Percentiles rank a stretch among this genome's conserved stretches.
Evolutionary conservation across 164 flowering plant species (phyloP).

Genomic region (Warburgia ugandensis): DNA sequence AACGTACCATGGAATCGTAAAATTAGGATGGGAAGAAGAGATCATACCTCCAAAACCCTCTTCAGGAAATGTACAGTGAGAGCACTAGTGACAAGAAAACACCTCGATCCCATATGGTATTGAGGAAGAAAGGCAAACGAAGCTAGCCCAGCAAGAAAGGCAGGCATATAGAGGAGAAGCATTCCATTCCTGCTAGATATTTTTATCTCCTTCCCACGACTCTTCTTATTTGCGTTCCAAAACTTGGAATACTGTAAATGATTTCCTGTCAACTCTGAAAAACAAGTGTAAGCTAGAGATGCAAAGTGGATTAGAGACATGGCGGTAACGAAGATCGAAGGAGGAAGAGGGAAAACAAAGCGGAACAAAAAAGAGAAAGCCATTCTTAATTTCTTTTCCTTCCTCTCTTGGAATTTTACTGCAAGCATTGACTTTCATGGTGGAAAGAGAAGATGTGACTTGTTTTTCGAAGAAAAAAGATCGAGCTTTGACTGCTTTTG

Average conservation of each 20-base stretch:
- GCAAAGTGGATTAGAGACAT: constrained; percentile 26
- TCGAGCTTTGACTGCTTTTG: no score
- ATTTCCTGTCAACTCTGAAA: constrained; percentile 43
- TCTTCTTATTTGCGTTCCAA: constrained; percentile 14
- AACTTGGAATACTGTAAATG: constrained; percentile 57
- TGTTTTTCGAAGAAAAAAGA: no score
- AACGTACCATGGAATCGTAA: not conserved
- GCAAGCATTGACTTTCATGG: no score
- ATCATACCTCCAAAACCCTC: constrained; percentile 48
- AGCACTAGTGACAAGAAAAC: constrained; percentile 32
- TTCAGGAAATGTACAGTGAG: constrained; percentile 62
- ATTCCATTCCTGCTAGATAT: constrained; percentile 41
- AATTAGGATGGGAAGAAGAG: no score
- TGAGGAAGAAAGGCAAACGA: constrained; percentile 21
- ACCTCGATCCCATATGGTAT: constrained; percentile 18
- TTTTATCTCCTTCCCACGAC: not conserved
- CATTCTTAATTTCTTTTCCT: no score
- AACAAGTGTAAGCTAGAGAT: constrained; percentile 17
- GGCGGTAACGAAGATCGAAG: constrained; percentile 28
- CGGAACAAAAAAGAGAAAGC: constrained; percentile 10
- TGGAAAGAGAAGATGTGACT: no score
- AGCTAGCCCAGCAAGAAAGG: constrained; percentile 31
- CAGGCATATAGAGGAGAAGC: constrained; percentile 44
- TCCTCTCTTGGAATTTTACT: no score
- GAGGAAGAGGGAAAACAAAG: constrained; percentile 35